Base-by-base conservation (phyloP, 2,329 filamentous ascomycete genomes). In the Aspergillus tubingensis region DNA sequence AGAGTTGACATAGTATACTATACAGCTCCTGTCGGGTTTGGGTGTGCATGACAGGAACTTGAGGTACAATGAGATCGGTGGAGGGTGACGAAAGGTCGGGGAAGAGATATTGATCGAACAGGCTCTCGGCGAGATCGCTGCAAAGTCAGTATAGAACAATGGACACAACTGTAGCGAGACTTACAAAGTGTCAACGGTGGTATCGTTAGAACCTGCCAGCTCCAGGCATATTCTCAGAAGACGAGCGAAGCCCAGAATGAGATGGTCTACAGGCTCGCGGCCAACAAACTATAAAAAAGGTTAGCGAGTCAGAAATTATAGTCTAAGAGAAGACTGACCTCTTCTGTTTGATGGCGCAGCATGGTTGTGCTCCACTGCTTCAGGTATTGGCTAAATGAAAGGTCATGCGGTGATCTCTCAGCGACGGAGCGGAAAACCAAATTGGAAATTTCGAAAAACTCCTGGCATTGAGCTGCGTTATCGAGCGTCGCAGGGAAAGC, bases 21-120 rank as follows among this genome's bases (percentile, higher is more conserved):
- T 86, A 86, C 6, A 92, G 75, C 63, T 83, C 82, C 23, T 80
- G 77, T 25, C 90, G 82, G 8, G 87, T 88, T 32, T 79, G 69
- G 2, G 76, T 74, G 61, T 86, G 81, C 52, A 91, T 77, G 5
- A 85, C 70, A 4, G 83, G 83, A 36, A 81, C 70, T 39, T 67
- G 74, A 13, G 79, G 75, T 6, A 69, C 64, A 11, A 77, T 68
- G 1, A 61, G 57, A 11, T 67, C 61, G 10, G 69, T 67, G 3
- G 71, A 68, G 4, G 68, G 61, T 7, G 74, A 69, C 1, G 78
- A 80, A 17, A 80, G 67, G 41, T 82, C 79, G 0, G 90, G 89
- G 65, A 91, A 91, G 0, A 92, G 77, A 67, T 89, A 88, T 58
- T 79, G 83, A 70, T 82, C 84, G 66, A 92, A 86, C 1, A 92